Base-by-base conservation (phyloP, 1,284 basidiomycete species). In the Pyrrhoderma noxium region DNA sequence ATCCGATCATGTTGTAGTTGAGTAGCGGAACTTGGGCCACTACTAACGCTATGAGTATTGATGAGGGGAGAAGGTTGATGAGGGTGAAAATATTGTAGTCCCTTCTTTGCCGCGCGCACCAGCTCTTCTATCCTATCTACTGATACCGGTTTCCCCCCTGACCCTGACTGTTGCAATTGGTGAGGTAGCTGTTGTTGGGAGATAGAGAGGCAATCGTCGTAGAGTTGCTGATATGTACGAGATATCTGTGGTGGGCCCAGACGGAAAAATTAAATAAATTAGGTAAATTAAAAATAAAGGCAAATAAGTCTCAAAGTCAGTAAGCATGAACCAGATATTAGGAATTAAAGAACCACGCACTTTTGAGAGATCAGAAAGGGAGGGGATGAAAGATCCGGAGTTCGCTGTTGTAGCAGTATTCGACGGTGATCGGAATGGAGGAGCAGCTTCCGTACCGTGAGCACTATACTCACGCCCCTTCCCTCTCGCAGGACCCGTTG, bases 51-150 rank as follows among this genome's bases (percentile, higher is more conserved):
- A 35, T 44, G 39, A 23, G 44, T 36, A 31, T 43, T 31, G 22
- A 48, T 60, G 31, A 62, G 53, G 44, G 65, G 67, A 49, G 61
- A 59, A 25, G 53, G 27, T 11, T 31, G 27, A 31, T 31, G 27
- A 31, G 27, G 27, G 27, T 31, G 73, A 31, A 83, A 64, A 60
- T 76, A 65, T 57, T 79, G 75, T 50, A 68, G 67, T 16, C 79
- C 80, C 54, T 73, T 71, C 42, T 67, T 69, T 18, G 84, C 75
- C 21, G 72, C 70, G 56, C 72, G 72, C 65, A 70, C 46, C 67
- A 77, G 71, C 52, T 67, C 67, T 16, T 77, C 75, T 23, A 76
- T 55, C 5, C 58, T 61, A 49, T 77, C 74, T n/a, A 56, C 59
- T 18, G 67, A 57, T 31, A 64, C 60, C 8, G 62, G 54, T 22